Evolutionary conservation across 192 early-diverging fungal species (phyloP).

Genomic region (Backusella psychrophila): DNA sequence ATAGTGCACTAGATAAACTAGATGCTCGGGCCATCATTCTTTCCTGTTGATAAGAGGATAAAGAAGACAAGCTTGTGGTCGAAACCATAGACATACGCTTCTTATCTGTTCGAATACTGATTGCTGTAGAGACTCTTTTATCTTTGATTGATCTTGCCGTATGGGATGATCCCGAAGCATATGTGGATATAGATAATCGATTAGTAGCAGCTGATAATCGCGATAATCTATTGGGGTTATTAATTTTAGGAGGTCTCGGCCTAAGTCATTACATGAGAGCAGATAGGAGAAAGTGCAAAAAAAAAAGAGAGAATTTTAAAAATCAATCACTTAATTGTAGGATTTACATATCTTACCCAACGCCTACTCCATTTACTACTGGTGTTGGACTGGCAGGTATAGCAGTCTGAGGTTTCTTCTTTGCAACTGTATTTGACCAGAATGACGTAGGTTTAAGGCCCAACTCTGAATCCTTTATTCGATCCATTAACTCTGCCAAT

Average conservation of each 20-base stretch:
- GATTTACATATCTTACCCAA: not conserved
- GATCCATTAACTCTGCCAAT: conserved; percentile 36
- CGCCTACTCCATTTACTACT: not conserved
- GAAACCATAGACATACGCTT: conserved; percentile 27
- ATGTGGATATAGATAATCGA: conserved; percentile 1
- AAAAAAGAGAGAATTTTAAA: not conserved
- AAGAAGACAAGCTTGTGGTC: conserved; percentile 25
- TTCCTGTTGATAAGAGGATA: conserved; percentile 34
- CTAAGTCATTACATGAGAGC: not conserved
- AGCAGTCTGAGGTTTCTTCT: not conserved
- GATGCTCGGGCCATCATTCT: conserved; percentile 30
- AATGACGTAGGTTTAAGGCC: conserved; percentile 8
- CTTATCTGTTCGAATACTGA: conserved; percentile 13
- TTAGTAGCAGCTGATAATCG: conserved; percentile 5
- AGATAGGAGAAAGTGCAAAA: not conserved
- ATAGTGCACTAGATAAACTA: conserved; percentile 19
- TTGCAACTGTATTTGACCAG: not conserved
- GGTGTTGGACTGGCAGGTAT: not conserved
- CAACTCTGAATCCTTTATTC: conserved; percentile 17
- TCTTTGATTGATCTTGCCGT: not conserved
- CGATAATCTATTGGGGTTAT: not conserved
- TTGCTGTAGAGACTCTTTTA: not conserved
- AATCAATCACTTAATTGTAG: not conserved
- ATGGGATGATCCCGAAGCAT: not conserved
- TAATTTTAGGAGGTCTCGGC: conserved; percentile 1